phyloP scores from a whole-genome alignment of 352 stramenopile species.

The Globisporangium nagaii region DNA sequence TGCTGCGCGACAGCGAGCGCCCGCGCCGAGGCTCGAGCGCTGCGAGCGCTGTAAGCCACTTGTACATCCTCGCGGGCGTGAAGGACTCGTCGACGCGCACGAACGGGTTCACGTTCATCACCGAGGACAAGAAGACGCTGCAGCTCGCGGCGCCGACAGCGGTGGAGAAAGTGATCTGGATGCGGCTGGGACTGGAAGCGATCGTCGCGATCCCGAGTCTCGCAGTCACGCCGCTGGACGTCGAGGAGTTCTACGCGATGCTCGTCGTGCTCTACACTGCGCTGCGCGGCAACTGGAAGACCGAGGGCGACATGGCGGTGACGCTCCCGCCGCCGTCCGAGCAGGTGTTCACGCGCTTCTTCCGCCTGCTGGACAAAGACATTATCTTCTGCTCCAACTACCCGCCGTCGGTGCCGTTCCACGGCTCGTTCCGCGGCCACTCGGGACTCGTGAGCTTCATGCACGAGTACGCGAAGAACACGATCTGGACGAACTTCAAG shows the following conservation, averaged over 20 bases:
- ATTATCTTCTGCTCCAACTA: slow-evolving; percentile 89
- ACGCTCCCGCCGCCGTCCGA: slow-evolving; percentile 79
- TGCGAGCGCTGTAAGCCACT: slow-evolving; percentile 49
- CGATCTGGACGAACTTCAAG: slow-evolving; percentile 84
- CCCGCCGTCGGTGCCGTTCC: slow-evolving; percentile 82
- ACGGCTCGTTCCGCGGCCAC: slow-evolving; percentile 73
- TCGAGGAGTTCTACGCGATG: slow-evolving; percentile 89
- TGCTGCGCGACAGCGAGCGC: slow-evolving; percentile 48
- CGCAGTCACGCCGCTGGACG: slow-evolving; percentile 73
- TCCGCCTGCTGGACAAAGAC: slow-evolving; percentile 78
- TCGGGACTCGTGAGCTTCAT: slow-evolving; percentile 71
- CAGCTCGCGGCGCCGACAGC: slow-evolving; percentile 69
- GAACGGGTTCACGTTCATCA: slow-evolving; percentile 87
- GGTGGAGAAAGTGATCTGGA: slow-evolving; percentile 87
- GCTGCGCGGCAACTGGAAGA: slow-evolving; percentile 73
- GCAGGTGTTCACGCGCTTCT: slow-evolving; percentile 86
- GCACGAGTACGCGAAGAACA: slow-evolving; percentile 75
- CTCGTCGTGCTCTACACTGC: slow-evolving; percentile 83
- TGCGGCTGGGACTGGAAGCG: slow-evolving; percentile 75
- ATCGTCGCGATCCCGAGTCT: slow-evolving; percentile 82
- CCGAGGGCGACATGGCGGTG: slow-evolving; percentile 84
- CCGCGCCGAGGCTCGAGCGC: slow-evolving; percentile 32
- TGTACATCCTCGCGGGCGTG: slow-evolving; percentile 77
- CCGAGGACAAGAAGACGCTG: slow-evolving; percentile 81
- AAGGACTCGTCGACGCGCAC: slow-evolving; percentile 77